Percentiles rank a stretch among this genome's conserved stretches.
Evolutionary conservation across 306 rosid species (phyloP).

Genomic region (Quercus parvula): DNA sequence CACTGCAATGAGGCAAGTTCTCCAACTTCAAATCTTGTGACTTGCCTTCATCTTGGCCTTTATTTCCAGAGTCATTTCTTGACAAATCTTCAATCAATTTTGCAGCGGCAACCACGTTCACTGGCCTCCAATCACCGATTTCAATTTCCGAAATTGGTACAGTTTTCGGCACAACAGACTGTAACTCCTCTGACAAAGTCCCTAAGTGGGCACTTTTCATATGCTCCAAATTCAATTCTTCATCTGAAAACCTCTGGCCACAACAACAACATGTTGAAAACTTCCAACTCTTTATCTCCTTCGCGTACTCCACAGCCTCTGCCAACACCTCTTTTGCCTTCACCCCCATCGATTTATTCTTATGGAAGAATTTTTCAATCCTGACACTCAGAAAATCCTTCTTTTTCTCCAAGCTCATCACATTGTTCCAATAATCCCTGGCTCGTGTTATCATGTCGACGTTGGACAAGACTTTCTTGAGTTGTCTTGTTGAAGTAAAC

Average conservation of each 20-base stretch:
- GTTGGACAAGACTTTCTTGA: too few species aligned
- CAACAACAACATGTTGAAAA: neutral
- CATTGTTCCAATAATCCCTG: neutral
- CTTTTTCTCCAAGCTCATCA: neutral
- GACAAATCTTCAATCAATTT: neutral
- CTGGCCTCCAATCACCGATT: neutral
- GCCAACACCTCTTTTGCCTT: neutral
- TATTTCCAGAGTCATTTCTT: neutral
- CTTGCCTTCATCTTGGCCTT: too few species aligned
- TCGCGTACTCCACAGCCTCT: neutral
- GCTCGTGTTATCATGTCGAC: neutral
- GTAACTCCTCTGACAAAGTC: neutral
- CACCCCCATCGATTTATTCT: neutral
- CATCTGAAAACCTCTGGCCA: neutral
- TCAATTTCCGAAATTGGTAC: too few species aligned
- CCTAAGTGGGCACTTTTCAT: neutral
- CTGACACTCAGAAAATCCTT: neutral
- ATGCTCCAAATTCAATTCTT: neutral
- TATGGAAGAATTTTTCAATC: neutral
- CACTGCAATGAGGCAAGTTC: too few species aligned
- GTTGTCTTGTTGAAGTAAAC: too few species aligned
- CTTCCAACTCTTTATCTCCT: neutral
- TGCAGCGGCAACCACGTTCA: neutral
- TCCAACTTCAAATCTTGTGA: neutral
- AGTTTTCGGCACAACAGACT: neutral